Conservation (phyloP, 1,284 basidiomycete genomes). For the Laetiporus sulphureus region DNA sequence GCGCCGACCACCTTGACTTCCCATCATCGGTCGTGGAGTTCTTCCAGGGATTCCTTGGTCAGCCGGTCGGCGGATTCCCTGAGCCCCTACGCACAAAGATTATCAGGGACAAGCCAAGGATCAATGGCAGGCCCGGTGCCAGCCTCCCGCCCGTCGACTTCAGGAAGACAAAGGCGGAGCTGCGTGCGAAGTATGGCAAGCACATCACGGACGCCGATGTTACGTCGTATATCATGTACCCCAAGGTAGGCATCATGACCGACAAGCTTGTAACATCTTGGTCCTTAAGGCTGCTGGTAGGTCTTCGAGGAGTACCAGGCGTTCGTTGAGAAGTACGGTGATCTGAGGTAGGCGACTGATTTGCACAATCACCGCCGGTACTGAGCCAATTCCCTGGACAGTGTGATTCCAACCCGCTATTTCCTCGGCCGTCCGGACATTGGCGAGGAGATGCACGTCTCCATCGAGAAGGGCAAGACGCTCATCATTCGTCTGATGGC, state of each 20-base stretch:
- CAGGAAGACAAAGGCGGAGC: constrained; percentile 91
- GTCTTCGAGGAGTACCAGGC: constrained; percentile 97
- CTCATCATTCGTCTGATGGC: constrained; percentile 96
- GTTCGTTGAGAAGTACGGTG: constrained; percentile 94
- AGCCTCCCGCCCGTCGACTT: constrained; percentile 88
- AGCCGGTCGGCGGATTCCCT: constrained; percentile 97
- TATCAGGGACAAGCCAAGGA: constrained; percentile 91
- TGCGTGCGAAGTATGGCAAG: constrained; percentile 92
- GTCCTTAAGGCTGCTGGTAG: constrained; percentile 32
- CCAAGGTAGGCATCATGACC: constrained; percentile 52
- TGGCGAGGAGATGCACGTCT: constrained; percentile 95
- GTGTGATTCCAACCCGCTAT: constrained; percentile 92
- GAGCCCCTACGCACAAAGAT: constrained; percentile 90
- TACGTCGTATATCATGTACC: constrained; percentile 94
- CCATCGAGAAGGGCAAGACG: constrained; percentile 96
- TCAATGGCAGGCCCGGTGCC: constrained; percentile 90
- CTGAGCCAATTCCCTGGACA: constrained; percentile 21
- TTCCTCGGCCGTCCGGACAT: constrained; percentile 91
- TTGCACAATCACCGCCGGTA: neutral
- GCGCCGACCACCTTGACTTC: constrained; percentile 92
- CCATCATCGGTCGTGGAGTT: constrained; percentile 94
- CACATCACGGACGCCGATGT: constrained; percentile 93
- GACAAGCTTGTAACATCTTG: constrained; percentile 6
- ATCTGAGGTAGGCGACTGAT: constrained; percentile 60
- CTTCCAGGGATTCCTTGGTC: constrained; percentile 97